phyloP scores from a whole-genome alignment of 2,329 filamentous ascomycete genomes.

The Colletotrichum brevisporum region DNA sequence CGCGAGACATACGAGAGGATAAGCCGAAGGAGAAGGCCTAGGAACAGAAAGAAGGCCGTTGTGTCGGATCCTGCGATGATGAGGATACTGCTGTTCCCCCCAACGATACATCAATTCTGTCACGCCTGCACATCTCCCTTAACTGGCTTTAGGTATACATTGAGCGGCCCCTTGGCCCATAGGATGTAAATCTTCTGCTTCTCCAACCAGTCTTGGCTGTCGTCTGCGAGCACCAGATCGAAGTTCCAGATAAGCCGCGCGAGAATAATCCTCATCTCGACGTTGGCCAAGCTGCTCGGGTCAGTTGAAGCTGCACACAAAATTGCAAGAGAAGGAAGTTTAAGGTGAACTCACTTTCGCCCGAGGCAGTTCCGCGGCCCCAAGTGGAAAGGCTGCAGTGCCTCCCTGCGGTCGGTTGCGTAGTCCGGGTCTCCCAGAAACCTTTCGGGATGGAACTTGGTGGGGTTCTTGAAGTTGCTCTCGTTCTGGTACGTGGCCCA shows the following conservation, averaged over 20 bases:
- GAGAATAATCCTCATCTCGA: conserved; percentile 63
- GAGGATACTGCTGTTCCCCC: too few relatives aligned
- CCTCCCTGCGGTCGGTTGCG: conserved; percentile 44
- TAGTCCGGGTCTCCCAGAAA: conserved; percentile 48
- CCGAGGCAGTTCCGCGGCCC: conserved; percentile 51
- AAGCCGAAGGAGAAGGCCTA: too few relatives aligned
- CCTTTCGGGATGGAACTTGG: conserved; percentile 59
- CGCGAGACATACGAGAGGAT: too few relatives aligned
- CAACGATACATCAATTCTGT: not conserved
- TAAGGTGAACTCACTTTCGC: conserved; percentile 46
- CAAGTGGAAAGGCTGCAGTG: conserved; percentile 48
- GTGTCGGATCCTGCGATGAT: too few relatives aligned
- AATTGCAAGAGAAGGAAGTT: too few relatives aligned
- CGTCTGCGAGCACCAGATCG: conserved; percentile 56
- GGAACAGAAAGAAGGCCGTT: too few relatives aligned
- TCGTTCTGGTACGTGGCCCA: conserved; percentile 43
- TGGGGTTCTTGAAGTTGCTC: conserved; percentile 59
- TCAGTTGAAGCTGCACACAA: not conserved
- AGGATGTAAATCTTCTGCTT: conserved; percentile 25
- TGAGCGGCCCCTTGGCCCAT: conserved; percentile 30
- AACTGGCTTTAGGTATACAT: conserved; percentile 33
- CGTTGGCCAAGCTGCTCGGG: conserved; percentile 56
- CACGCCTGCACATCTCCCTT: not conserved
- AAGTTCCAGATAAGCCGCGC: conserved; percentile 62
- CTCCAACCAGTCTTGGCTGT: conserved; percentile 53